These are phyloP conservation scores for Whalleya microplaca DNA, from an alignment of 2,329 filamentous ascomycete species.

Conservation along the genomic window DNA sequence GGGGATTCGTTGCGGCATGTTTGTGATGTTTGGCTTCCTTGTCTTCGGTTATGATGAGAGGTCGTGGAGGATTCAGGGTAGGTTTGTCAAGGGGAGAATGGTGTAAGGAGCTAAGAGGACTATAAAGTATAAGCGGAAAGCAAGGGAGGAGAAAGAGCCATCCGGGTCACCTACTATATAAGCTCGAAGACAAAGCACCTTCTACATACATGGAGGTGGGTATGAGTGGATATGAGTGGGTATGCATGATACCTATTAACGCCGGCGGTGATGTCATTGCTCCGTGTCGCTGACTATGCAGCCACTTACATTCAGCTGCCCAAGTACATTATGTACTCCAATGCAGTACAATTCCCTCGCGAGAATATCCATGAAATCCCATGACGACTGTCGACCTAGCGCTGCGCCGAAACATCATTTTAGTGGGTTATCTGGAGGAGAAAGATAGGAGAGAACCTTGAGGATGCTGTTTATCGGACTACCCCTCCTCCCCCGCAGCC, in stretches of 20 bases:
- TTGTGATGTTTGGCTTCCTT: constrained; percentile 28
- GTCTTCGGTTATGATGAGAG: neutral
- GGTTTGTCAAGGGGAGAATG: too few species aligned
- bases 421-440: neutral
- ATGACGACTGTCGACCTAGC: neutral
- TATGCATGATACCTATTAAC: constrained; percentile 23
- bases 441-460: too few species aligned
- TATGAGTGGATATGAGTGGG: constrained; percentile 20
- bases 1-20: constrained; percentile 62
- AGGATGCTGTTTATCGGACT: too few species aligned
- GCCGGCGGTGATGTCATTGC: constrained; percentile 21
- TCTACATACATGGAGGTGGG: neutral
- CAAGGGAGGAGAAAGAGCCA: too few species aligned
- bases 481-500: neutral
- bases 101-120: too few species aligned
- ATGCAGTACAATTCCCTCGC: neutral
- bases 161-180: too few species aligned
- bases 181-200: too few species aligned
- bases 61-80: too few species aligned
- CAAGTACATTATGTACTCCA: neutral
- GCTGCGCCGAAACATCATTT: neutral
- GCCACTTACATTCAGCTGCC: constrained; percentile 12
- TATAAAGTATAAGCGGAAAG: too few species aligned
- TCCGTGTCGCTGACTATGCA: constrained; percentile 18
- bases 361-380: neutral